phyloP scores from a whole-genome alignment of 2,329 filamentous ascomycete species.

The Ascochyta fabae region DNA sequence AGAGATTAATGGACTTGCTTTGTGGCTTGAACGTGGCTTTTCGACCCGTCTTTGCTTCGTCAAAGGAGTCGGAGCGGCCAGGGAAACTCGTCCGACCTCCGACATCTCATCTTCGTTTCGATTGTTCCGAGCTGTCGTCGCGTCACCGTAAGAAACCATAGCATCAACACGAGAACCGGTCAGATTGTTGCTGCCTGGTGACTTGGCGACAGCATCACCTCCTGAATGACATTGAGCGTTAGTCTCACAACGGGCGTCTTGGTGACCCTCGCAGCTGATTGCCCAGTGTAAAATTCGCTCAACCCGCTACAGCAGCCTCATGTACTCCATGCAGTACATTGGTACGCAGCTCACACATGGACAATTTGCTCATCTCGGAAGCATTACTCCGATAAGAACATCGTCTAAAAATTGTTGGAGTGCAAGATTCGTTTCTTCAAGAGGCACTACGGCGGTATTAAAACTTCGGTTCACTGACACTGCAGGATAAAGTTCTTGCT shows the following conservation, averaged over 20 bases:
- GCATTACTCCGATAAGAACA: background rate
- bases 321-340: slow-evolving; percentile 2
- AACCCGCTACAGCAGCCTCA: background rate
- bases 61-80: slow-evolving; percentile 6
- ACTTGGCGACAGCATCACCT: background rate
- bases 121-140: slow-evolving; percentile 8
- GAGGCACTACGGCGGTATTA: background rate
- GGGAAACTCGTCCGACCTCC: slow-evolving; percentile 10
- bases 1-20: slow-evolving; percentile 3
- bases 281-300: background rate
- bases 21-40: slow-evolving; percentile 12
- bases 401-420: background rate
- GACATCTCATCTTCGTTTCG: background rate
- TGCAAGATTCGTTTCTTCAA: background rate
- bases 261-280: background rate
- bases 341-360: background rate
- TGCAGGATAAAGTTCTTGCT: background rate
- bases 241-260: background rate
- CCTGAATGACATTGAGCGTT: background rate
- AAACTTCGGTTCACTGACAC: background rate
- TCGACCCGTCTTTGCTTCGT: slow-evolving; percentile 10
- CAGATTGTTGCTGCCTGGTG: slow-evolving; percentile 5
- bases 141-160: background rate
- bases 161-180: background rate
- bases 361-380: background rate